These are phyloP conservation scores for Cercospora zeae-maydis DNA, from an alignment of 2,329 filamentous ascomycete species.

Conservation along the genomic window DNA sequence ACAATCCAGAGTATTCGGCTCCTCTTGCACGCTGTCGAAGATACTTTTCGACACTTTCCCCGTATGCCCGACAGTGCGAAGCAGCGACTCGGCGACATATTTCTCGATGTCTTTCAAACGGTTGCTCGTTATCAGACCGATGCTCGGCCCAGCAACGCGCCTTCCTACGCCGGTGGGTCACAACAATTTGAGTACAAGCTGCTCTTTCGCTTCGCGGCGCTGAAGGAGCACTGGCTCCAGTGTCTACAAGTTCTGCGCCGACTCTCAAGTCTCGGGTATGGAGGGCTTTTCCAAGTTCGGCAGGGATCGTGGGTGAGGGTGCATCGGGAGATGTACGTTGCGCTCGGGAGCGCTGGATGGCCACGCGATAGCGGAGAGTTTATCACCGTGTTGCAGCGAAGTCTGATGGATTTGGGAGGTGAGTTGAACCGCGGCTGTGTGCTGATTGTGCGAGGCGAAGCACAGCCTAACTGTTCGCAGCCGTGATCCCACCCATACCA, in stretches of 20 bases:
- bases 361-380: slow-evolving; percentile 1
- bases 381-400: neutral
- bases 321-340: neutral
- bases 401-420: slow-evolving; percentile 12
- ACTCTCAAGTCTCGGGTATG: neutral
- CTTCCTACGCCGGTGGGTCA: slow-evolving; percentile 18
- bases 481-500: neutral
- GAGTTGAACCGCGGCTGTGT: neutral
- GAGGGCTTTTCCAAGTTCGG: neutral
- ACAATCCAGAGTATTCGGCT: slow-evolving; percentile 14
- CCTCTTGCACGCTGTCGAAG: slow-evolving; percentile 15
- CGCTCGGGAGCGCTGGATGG: neutral
- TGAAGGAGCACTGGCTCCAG: slow-evolving; percentile 11
- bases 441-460: neutral
- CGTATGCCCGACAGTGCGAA: slow-evolving; percentile 3
- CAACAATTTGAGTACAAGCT: slow-evolving; percentile 21
- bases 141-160: neutral
- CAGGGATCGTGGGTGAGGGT: neutral
- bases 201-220: slow-evolving; percentile 18
- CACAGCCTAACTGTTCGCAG: slow-evolving; percentile 1
- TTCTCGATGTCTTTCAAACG: slow-evolving; percentile 4
- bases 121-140: neutral
- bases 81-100: slow-evolving; percentile 6
- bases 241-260: slow-evolving; percentile 16
- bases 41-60: slow-evolving; percentile 9